A percentile compares a stretch with the other conserved stretches of the same genome.
phyloP scores from a whole-genome alignment of 371 early-diverging fungal species.

The Smittium culicis region DNA sequence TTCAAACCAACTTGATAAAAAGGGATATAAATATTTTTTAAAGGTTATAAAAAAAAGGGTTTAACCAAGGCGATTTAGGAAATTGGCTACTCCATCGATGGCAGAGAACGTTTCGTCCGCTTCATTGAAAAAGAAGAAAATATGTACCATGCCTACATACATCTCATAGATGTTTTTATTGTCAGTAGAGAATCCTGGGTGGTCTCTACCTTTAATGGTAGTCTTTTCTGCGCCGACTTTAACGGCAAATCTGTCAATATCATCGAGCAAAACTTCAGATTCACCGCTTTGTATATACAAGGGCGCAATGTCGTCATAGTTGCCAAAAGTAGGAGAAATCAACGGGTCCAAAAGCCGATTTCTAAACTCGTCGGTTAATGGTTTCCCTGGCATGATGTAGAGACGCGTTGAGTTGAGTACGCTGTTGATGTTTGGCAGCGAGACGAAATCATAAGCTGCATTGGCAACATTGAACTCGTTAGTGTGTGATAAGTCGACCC shows the following conservation, averaged over 20 bases:
- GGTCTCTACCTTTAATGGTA: not conserved
- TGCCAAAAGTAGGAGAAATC: conserved; percentile 32
- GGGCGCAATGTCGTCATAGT: conserved; percentile 34
- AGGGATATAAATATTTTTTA: too few species aligned
- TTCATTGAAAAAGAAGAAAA: conserved; percentile 3
- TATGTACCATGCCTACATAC: conserved; percentile 7
- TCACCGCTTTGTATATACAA: conserved; percentile 36
- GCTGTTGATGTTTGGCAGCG: not conserved
- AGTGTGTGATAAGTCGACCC: conserved; percentile 14
- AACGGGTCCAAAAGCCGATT: conserved; percentile 20
- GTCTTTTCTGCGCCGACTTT: not conserved
- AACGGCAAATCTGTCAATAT: conserved; percentile 19
- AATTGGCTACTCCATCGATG: conserved; percentile 2
- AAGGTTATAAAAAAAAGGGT: too few species aligned
- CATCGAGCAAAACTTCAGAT: conserved; percentile 19
- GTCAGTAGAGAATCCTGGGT: conserved; percentile 8
- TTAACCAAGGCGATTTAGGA: not conserved
- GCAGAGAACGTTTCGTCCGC: not conserved
- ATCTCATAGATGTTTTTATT: conserved; percentile 7
- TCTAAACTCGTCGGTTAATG: conserved; percentile 12
- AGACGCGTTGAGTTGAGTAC: conserved; percentile 11
- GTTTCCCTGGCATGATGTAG: conserved; percentile 23
- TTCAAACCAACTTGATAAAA: too few species aligned
- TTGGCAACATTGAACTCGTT: conserved; percentile 13
- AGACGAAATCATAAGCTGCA: conserved; percentile 12